These are phyloP conservation scores for Zopfochytrium polystomum DNA, from an alignment of 371 early-diverging fungal genomes.

Conservation along the genomic window DNA sequence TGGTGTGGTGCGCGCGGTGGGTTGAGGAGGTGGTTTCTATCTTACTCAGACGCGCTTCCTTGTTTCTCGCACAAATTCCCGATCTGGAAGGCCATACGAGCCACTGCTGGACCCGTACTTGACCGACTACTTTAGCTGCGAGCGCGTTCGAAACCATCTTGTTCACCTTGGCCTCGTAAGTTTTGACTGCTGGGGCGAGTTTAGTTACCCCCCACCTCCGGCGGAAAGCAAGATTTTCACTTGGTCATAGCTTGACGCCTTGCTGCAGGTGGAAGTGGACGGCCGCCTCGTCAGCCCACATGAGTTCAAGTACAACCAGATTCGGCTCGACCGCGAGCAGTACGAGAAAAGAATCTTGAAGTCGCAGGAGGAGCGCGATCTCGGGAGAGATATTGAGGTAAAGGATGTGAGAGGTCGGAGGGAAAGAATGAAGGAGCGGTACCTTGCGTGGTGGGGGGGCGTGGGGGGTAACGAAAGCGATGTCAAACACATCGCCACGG, in stretches of 20 bases:
- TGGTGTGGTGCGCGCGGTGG: too few species aligned
- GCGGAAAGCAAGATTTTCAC: too few species aligned
- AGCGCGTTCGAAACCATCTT: constrained; percentile 39
- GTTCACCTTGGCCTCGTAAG: constrained; percentile 41
- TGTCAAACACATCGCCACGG: neutral
- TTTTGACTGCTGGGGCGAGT: too few species aligned
- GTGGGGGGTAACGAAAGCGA: neutral
- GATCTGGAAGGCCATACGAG: too few species aligned
- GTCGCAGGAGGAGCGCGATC: constrained; percentile 36
- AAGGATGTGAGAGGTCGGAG: neutral
- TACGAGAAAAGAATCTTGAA: constrained; percentile 31
- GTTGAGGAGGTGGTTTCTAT: too few species aligned
- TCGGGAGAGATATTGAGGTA: constrained; percentile 49
- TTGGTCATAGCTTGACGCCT: neutral
- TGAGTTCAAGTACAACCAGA: constrained; percentile 45
- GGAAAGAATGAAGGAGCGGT: neutral
- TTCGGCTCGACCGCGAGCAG: constrained; percentile 35
- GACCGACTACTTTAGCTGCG: constrained; percentile 46
- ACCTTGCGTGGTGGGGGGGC: neutral
- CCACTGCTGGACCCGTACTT: constrained; percentile 47
- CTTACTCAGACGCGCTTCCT: too few species aligned
- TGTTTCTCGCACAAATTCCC: too few species aligned
- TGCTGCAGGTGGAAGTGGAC: constrained; percentile 35
- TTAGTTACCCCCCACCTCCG: too few species aligned
- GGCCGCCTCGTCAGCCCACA: constrained; percentile 39